A percentile compares a stretch with the other conserved stretches of the same genome.
These are phyloP conservation scores for Termitomyces eurrhizus DNA, from an alignment of 768 basidiomycete genomes.

Conservation along the genomic window DNA sequence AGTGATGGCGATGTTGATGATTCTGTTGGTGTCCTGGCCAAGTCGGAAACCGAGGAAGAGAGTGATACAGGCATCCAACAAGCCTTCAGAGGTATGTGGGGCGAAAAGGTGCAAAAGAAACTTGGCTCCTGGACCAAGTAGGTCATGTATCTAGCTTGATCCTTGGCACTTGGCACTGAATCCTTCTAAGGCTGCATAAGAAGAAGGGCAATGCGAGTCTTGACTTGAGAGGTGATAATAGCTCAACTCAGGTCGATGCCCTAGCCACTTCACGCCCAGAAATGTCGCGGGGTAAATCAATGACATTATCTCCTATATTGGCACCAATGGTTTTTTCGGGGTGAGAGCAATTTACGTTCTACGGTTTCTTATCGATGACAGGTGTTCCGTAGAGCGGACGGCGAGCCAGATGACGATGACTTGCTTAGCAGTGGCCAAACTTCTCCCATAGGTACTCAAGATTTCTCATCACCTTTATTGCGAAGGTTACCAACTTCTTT, in stretches of 20 bases:
- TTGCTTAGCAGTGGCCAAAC: constrained; percentile 76
- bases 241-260: not conserved
- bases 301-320: constrained; percentile 29
- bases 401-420: constrained; percentile 51
- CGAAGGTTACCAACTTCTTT: not conserved
- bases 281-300: constrained; percentile 5
- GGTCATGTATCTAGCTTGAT: constrained; percentile 10
- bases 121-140: constrained; percentile 43
- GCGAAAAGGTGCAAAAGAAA: constrained; percentile 38
- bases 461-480: not conserved
- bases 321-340: constrained; percentile 26
- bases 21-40: constrained; percentile 11
- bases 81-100: constrained; percentile 36
- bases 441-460: constrained; percentile 56
- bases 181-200: constrained; percentile 18
- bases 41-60: constrained; percentile 44
- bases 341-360: constrained; percentile 14
- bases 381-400: constrained; percentile 3
- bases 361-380: not conserved
- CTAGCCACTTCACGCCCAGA: constrained; percentile 10
- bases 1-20: constrained; percentile 42
- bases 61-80: constrained; percentile 28
- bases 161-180: not conserved
- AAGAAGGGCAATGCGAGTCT: constrained; percentile 19
- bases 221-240: constrained; percentile 14